phyloP scores from a whole-genome alignment of 2,329 filamentous ascomycete genomes.

The Macrophomina phaseolina region DNA sequence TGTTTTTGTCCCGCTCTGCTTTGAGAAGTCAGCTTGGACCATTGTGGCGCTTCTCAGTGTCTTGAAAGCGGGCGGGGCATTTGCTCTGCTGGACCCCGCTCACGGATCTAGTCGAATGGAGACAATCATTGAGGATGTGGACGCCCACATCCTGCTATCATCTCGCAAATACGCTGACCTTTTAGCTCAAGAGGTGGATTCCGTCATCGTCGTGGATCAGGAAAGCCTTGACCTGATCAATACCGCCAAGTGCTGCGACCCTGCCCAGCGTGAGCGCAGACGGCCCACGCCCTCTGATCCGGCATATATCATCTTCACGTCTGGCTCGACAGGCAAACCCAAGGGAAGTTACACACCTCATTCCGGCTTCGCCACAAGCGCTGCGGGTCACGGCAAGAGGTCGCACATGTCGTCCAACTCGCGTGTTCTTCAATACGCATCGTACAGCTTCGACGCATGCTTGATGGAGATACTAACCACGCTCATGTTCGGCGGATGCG shows the following conservation, averaged over 20 bases:
- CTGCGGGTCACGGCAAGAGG: conserved; percentile 38
- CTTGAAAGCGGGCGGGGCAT: conserved; percentile 40
- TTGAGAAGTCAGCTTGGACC: conserved; percentile 46
- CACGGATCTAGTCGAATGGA: conserved; percentile 49
- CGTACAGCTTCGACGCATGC: conserved; percentile 39
- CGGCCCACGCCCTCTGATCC: conserved; percentile 27
- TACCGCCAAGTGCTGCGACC: conserved; percentile 49
- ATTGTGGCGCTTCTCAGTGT: conserved; percentile 45
- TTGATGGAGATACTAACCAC: conserved; percentile 43
- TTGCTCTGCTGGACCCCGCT: conserved; percentile 3
- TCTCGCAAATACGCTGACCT: conserved; percentile 52
- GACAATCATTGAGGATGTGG: conserved; percentile 16
- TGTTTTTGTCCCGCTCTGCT: conserved; percentile 44
- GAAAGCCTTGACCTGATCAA: conserved; percentile 51
- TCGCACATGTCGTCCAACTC: conserved; percentile 33
- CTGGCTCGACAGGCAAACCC: conserved; percentile 95
- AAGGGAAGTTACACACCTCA: conserved; percentile 66
- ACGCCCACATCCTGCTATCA: conserved; percentile 40
- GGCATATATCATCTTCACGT: conserved; percentile 79
- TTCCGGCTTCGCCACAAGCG: conserved; percentile 66
- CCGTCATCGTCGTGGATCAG: conserved; percentile 54
- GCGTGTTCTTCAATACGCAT: conserved; percentile 37
- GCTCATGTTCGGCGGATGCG: conserved; percentile 46
- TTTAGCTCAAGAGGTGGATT: conserved; percentile 53
- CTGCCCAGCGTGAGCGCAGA: conserved; percentile 41